Conservation (phyloP, 768 basidiomycete genomes). For the Naganishia randhawae region DNA sequence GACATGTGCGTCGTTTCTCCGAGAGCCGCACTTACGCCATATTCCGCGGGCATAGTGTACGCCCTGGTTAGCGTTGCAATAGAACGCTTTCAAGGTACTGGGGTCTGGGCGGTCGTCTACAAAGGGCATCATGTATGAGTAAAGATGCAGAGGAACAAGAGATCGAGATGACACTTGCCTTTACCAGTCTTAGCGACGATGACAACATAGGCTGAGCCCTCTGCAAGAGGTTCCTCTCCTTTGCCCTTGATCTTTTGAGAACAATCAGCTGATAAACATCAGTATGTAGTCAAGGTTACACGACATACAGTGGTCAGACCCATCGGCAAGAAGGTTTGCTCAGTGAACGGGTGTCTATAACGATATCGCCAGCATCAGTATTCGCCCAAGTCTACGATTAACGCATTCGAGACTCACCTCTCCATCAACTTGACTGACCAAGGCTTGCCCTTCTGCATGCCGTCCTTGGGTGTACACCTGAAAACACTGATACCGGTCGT, state of each 20-base stretch:
- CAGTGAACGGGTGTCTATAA: conserved; percentile 69
- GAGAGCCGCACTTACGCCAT: conserved; percentile 73
- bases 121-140: background rate
- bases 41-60: conserved; percentile 75
- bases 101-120: conserved; percentile 73
- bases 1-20: background rate
- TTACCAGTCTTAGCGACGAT: conserved; percentile 76
- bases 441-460: conserved; percentile 54
- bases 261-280: background rate
- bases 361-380: background rate
- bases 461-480: conserved; percentile 65
- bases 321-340: conserved; percentile 94
- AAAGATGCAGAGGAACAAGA: no score
- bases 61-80: conserved; percentile 73
- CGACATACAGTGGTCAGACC: conserved; percentile 54
- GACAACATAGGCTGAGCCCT: conserved; percentile 67
- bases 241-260: conserved; percentile 49
- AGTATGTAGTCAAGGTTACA: background rate
- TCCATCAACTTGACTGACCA: conserved; percentile 73
- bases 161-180: conserved; percentile 39
- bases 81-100: conserved; percentile 71
- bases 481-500: conserved; percentile 76
- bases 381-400: background rate
- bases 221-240: conserved; percentile 53
- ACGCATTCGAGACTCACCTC: conserved; percentile 49